Conservation (phyloP, 179 eudicot genomes). For the Drosera spatulata region DNA sequence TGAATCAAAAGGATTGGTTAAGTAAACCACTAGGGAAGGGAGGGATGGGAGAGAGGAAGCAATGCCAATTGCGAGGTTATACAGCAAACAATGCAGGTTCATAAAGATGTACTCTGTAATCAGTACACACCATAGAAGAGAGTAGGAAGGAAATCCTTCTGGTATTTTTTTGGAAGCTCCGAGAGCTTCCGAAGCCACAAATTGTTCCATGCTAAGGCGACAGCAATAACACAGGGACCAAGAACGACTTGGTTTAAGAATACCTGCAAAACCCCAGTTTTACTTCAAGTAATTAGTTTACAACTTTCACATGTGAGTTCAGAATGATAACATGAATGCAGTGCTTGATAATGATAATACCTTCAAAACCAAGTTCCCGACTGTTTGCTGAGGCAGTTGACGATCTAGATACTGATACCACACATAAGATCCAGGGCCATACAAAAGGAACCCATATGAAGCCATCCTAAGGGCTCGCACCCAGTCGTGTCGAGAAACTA, state of each 20-base stretch:
- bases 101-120: constrained; percentile 7
- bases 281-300: not conserved
- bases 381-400: constrained; percentile 69
- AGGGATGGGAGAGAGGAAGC: not conserved
- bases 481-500: constrained; percentile 70
- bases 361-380: constrained; percentile 54
- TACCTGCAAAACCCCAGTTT: constrained; percentile 39
- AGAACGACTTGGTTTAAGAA: constrained; percentile 76
- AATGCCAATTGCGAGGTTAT: not conserved
- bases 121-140: constrained; percentile 35
- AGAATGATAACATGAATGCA: not conserved
- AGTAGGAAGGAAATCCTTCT: constrained; percentile 76
- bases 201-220: constrained; percentile 92
- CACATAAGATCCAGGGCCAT: constrained; percentile 90
- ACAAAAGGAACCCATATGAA: constrained; percentile 77
- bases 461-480: constrained; percentile 85
- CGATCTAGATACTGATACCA: constrained; percentile 88
- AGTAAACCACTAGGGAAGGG: not conserved
- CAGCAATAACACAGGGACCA: constrained; percentile 89
- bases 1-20: not conserved
- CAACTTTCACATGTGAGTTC: not conserved
- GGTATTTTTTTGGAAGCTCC: constrained; percentile 83
- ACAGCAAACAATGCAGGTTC: not conserved
- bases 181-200: constrained; percentile 74
- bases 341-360: constrained; percentile 14